phyloP scores from a whole-genome alignment of 768 basidiomycete genomes.

The Hemileccinum impolitum region DNA sequence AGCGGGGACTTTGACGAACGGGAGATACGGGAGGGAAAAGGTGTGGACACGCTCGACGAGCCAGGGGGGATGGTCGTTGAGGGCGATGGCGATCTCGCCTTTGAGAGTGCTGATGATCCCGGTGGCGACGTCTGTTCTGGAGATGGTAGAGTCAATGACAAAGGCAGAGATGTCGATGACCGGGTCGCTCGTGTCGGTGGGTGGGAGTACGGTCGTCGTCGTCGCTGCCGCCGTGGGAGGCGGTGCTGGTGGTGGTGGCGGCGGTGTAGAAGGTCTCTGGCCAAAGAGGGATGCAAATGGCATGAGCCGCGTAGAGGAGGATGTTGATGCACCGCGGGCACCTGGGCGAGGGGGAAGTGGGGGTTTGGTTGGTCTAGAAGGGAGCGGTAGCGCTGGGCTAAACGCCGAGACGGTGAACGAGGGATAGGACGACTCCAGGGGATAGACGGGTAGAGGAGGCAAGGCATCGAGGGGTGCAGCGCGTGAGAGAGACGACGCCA shows the following conservation, averaged over 20 bases:
- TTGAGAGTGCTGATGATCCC: conserved; percentile 52
- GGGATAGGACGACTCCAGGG: conserved; percentile 45
- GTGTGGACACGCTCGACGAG: conserved; percentile 56
- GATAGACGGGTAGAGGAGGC: conserved; percentile 49
- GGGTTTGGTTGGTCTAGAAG: conserved; percentile 44
- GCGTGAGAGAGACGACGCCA: conserved; percentile 32
- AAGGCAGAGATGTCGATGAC: conserved; percentile 58
- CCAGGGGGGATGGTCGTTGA: conserved; percentile 52
- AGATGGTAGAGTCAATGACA: conserved; percentile 51
- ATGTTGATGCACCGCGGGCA: conserved; percentile 9
- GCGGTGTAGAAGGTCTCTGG: conserved; percentile 31
- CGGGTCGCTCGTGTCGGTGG: conserved; percentile 31
- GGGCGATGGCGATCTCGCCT: conserved; percentile 49
- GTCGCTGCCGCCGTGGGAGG: conserved; percentile 22
- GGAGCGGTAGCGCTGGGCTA: conserved; percentile 33
- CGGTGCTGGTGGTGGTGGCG: conserved; percentile 28
- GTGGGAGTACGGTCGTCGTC: conserved; percentile 19
- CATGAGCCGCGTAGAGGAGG: conserved; percentile 52
- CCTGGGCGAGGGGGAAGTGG: conserved; percentile 41
- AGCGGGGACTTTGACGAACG: conserved; percentile 44
- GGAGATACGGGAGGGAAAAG: conserved; percentile 53
- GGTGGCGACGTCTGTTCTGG: conserved; percentile 50
- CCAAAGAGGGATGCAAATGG: conserved; percentile 85
- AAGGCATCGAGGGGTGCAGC: conserved; percentile 40
- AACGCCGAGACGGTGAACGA: conserved; percentile 43